These are phyloP conservation scores for Colletotrichum gigasporum DNA, from an alignment of 2,329 filamentous ascomycete genomes.

Conservation along the genomic window DNA sequence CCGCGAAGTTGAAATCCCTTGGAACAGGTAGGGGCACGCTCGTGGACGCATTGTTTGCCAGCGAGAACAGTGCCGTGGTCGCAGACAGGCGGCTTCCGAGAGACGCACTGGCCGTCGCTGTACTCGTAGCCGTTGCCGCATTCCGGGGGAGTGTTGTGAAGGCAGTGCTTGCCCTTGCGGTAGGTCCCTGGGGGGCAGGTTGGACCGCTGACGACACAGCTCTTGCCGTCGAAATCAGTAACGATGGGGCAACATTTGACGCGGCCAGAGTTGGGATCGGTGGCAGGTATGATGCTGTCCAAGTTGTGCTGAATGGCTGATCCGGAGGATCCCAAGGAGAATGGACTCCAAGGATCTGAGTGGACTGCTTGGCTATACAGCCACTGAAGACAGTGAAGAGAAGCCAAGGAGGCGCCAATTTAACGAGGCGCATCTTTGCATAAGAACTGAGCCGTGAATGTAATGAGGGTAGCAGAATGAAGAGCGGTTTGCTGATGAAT, in stretches of 20 bases:
- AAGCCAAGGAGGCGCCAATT: not conserved
- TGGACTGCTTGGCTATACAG: not conserved
- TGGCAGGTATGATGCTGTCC: slow-evolving; percentile 1
- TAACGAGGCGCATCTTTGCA: not conserved
- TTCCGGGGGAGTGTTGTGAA: slow-evolving; percentile 2
- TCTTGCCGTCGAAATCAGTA: slow-evolving; percentile 7
- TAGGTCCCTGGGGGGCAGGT: not conserved
- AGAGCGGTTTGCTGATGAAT: no score
- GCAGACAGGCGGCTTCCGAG: not conserved
- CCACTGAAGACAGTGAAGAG: not conserved
- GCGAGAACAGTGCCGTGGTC: not conserved
- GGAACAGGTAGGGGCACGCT: not conserved
- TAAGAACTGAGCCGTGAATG: not conserved
- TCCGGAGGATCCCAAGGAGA: not conserved
- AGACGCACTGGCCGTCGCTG: not conserved
- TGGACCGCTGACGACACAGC: not conserved
- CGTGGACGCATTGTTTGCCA: not conserved
- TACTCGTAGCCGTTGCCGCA: not conserved
- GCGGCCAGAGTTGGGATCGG: not conserved
- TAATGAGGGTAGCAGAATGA: no score
- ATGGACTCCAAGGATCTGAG: not conserved
- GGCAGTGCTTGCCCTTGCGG: not conserved
- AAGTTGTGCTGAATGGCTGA: not conserved
- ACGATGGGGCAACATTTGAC: not conserved
- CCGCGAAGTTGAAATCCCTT: not conserved